Evolutionary conservation across 1,284 basidiomycete species (phyloP), one percentile per base, ranked within the genome.

Genomic region (Ganoderma multipileum): DNA sequence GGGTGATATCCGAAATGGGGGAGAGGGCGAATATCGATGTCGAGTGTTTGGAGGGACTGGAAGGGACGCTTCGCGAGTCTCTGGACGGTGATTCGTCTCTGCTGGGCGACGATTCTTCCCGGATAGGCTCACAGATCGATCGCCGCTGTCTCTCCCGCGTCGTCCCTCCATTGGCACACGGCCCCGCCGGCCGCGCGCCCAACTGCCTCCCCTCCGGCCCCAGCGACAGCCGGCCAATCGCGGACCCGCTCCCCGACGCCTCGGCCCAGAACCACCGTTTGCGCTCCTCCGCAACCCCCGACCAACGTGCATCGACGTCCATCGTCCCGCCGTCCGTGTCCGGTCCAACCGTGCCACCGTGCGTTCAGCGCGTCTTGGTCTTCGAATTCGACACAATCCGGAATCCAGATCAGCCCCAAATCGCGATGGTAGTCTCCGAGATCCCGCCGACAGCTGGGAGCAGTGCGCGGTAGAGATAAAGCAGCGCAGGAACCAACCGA

Each of bases 91-190:
- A 64, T 63, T 64, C 72, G 60, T 68, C 62, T 66, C 68, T 67
- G 62, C 69, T 67, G 18, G 74, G 66, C 68, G 71, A 70, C 60
- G 69, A 78, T 74, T 83, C 82, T 74, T 89, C 87, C 75, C 79
- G 77, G 76, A 89, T 89, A 68, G 86, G 82, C 76, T 85, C 84
- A 76, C 84, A 85, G 74, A 83, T 79, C 83, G 79, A 79, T 79
- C 74, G 74, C 64, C 77, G 76, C 69, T 71, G 71, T 47, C 57
- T 44, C 58, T 68, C 68, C 11, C 64, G 57, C 64, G 36, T 20
- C 33, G 55, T 58, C 26, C 55, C 64, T 58, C 52, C 61, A 44
- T 39, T 18, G 30, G 18, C 44, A 8, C 64, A n/a, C 62, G 38
- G 16, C 39, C 26, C 65, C 60, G 57, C 36, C 52, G 50, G 20